A percentile compares a stretch with the other conserved stretches of the same genome.
Evolutionary conservation across 306 rosid genomes (phyloP).

Genomic region (Sophora flavescens): DNA sequence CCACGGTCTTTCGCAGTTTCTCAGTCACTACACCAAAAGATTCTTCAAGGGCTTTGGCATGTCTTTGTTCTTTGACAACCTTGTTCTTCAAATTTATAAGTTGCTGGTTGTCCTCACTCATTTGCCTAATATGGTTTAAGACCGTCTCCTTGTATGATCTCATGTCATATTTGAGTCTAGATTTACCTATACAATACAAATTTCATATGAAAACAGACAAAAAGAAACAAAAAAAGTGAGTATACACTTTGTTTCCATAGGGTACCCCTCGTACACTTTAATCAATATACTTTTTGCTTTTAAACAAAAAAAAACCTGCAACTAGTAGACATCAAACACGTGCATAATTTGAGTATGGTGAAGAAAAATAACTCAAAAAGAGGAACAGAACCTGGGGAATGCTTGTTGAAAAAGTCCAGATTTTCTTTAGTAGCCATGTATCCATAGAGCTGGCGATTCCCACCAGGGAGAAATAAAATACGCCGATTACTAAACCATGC

Average conservation of each 20-base stretch:
- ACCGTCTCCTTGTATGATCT: slow-evolving; percentile 83
- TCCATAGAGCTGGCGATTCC: slow-evolving; percentile 81
- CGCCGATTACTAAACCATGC: slow-evolving; percentile 64
- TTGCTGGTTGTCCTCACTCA: slow-evolving; percentile 84
- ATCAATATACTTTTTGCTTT: too few relatives aligned
- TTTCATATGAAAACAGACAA: slow-evolving; percentile 23
- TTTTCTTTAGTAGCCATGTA: slow-evolving; percentile 80
- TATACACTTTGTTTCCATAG: background rate
- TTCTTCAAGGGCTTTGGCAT: slow-evolving; percentile 59
- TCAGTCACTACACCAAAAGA: slow-evolving; percentile 55
- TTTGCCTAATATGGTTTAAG: slow-evolving; percentile 70
- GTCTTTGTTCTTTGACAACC: slow-evolving; percentile 50
- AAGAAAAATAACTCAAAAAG: slow-evolving; percentile 33
- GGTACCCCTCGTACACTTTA: background rate
- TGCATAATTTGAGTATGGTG: slow-evolving; percentile 9
- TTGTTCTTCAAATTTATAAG: slow-evolving; percentile 61
- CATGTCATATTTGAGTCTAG: slow-evolving; percentile 76
- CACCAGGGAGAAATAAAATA: slow-evolving; percentile 59
- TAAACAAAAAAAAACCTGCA: background rate
- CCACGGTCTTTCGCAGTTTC: slow-evolving; percentile 63
- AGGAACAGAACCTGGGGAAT: slow-evolving; percentile 69
- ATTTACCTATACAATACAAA: slow-evolving; percentile 59
- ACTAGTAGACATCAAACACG: background rate
- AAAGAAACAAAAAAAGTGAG: background rate
- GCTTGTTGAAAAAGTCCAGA: slow-evolving; percentile 70